Evolutionary conservation across 441 rosid species (phyloP).

Genomic region (Theobroma grandiflorum): DNA sequence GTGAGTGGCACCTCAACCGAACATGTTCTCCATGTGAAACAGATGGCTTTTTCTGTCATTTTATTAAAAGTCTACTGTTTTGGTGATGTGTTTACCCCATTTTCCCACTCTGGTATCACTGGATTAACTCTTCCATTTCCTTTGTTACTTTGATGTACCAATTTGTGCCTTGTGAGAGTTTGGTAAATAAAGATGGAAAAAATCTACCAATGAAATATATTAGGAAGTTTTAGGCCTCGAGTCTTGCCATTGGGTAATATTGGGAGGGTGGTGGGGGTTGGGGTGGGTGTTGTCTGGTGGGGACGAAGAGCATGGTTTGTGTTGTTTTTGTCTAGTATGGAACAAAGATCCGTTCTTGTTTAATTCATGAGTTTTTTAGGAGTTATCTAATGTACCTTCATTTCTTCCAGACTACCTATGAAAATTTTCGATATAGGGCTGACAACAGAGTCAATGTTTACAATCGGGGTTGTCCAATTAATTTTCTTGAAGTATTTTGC

Average conservation of each 20-base stretch:
- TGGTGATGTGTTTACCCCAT: no score
- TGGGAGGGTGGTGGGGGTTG: not conserved
- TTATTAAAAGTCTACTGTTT: no score
- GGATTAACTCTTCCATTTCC: no score
- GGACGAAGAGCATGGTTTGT: not conserved
- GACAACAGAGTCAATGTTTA: constrained; percentile 75
- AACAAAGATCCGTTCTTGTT: not conserved
- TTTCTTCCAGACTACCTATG: constrained; percentile 82
- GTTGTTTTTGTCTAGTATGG: not conserved
- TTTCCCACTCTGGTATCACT: no score
- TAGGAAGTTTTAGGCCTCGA: constrained; percentile 18
- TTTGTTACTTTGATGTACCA: no score
- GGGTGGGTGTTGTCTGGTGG: not conserved
- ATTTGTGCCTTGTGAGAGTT: not conserved
- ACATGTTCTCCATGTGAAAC: no score
- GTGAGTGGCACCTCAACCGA: no score
- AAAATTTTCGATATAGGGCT: constrained; percentile 89
- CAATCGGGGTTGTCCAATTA: constrained; percentile 64
- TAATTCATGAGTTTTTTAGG: not conserved
- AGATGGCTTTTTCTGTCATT: no score
- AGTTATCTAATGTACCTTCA: constrained; percentile 19
- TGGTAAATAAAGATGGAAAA: not conserved
- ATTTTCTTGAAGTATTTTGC: constrained; percentile 82
- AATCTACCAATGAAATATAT: not conserved
- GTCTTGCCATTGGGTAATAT: not conserved